A percentile compares a stretch with the other conserved stretches of the same genome.
phyloP scores from a whole-genome alignment of 75 land plant genomes.

The Isoetes taiwanensis region DNA sequence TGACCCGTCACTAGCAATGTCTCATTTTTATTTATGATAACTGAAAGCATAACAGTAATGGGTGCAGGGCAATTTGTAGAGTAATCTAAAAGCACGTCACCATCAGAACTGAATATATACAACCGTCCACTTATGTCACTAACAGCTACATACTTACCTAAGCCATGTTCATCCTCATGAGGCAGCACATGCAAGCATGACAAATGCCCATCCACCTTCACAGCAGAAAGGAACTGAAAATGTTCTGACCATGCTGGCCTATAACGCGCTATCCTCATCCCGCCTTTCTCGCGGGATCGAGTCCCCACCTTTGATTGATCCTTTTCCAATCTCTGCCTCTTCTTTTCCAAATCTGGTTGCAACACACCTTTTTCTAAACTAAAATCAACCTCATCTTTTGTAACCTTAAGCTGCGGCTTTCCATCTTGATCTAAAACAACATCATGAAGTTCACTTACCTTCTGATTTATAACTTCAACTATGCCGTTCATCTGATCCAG shows the following conservation, averaged over 20 bases:
- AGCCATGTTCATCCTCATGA: constrained; percentile 56
- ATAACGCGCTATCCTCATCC: constrained; percentile 52
- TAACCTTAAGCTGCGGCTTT: neutral
- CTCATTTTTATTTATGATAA: constrained; percentile 43
- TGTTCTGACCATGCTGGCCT: constrained; percentile 73
- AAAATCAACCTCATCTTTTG: neutral
- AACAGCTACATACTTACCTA: constrained; percentile 69
- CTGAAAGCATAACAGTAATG: constrained; percentile 58
- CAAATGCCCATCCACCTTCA: constrained; percentile 44
- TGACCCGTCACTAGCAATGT: constrained; percentile 74
- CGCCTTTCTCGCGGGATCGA: neutral
- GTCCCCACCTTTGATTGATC: neutral
- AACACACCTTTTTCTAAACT: neutral
- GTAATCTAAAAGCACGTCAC: constrained; percentile 52
- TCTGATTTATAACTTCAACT: neutral
- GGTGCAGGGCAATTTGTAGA: constrained; percentile 30
- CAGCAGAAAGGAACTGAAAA: constrained; percentile 76
- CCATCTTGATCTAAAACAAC: neutral
- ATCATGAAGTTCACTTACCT: neutral
- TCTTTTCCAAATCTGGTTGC: neutral
- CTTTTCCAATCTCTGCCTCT: neutral
- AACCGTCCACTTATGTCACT: constrained; percentile 55
- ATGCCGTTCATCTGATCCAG: constrained; percentile 2
- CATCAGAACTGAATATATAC: constrained; percentile 44
- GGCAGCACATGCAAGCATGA: constrained; percentile 59